phyloP scores from a whole-genome alignment of 2,329 filamentous ascomycete genomes.

The Penicillium sp. region DNA sequence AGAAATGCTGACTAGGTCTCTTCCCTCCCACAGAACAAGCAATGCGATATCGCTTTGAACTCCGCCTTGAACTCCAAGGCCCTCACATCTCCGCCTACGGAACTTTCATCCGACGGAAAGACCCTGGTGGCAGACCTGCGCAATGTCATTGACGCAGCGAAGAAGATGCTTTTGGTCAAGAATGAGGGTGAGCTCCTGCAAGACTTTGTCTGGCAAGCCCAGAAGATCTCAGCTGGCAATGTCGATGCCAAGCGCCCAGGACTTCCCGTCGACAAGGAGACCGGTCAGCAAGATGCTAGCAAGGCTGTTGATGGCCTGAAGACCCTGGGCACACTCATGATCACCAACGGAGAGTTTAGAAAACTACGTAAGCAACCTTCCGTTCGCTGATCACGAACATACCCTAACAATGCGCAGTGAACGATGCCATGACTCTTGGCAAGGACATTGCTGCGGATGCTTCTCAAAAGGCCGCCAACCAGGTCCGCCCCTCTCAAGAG shows the following conservation, averaged over 20 bases:
- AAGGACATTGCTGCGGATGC: slow-evolving; percentile 92
- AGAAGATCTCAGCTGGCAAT: slow-evolving; percentile 66
- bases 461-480: slow-evolving; percentile 72
- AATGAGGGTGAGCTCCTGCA: slow-evolving; percentile 93
- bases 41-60: slow-evolving; percentile 93
- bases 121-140: slow-evolving; percentile 74
- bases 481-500: slow-evolving; percentile 75
- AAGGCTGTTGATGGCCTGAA: slow-evolving; percentile 80
- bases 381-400: slow-evolving; percentile 3
- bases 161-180: slow-evolving; percentile 83
- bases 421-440: slow-evolving; percentile 75
- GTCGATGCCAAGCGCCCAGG: slow-evolving; percentile 63
- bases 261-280: slow-evolving; percentile 71
- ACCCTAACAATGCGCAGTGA: slow-evolving; percentile 53
- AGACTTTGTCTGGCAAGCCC: slow-evolving; percentile 94
- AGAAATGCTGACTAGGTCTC: slow-evolving; percentile 9
- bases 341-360: slow-evolving; percentile 95
- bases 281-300: slow-evolving; percentile 77
- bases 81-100: slow-evolving; percentile 67
- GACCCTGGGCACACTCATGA: slow-evolving; percentile 81
- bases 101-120: slow-evolving; percentile 80
- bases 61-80: slow-evolving; percentile 73
- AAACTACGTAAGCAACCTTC: slow-evolving; percentile 68
- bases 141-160: slow-evolving; percentile 79
- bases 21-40: slow-evolving; percentile 66